These are phyloP conservation scores for Fusarium bulbicola DNA, from an alignment of 2,329 filamentous ascomycete genomes.

Conservation along the genomic window DNA sequence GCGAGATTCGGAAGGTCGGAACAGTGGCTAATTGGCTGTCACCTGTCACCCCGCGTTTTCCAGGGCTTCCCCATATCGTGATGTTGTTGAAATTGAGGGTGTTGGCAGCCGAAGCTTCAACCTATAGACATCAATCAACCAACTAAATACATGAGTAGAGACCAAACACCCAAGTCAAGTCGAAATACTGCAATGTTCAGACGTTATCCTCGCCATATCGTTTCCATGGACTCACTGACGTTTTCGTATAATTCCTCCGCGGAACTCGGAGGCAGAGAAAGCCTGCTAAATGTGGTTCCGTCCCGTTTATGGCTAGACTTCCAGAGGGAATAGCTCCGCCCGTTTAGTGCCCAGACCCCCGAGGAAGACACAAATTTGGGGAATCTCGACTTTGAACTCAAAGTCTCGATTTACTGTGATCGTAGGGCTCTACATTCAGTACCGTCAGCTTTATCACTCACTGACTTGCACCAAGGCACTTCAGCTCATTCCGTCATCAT, in stretches of 20 bases:
- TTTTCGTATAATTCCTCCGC: not conserved
- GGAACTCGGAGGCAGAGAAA: not conserved
- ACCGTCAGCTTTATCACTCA: not conserved
- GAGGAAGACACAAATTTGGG: not conserved
- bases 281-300: not conserved
- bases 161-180: not conserved
- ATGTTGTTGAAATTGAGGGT: not conserved
- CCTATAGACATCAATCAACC: too few species aligned
- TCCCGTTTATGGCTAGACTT: not conserved
- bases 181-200: too few species aligned
- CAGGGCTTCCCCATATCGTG: not conserved
- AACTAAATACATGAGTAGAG: too few species aligned
- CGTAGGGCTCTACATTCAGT: not conserved
- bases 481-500: not conserved
- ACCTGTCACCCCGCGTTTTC: not conserved
- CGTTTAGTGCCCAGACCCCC: not conserved
- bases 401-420: too few species aligned
- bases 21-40: not conserved
- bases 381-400: not conserved
- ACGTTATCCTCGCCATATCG: not conserved
- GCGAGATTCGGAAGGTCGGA: not conserved
- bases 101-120: too few species aligned
- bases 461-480: not conserved
- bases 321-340: not conserved
- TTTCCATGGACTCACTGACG: not conserved